phyloP scores from a whole-genome alignment of 2,329 filamentous ascomycete genomes.

The Onygena corvina region DNA sequence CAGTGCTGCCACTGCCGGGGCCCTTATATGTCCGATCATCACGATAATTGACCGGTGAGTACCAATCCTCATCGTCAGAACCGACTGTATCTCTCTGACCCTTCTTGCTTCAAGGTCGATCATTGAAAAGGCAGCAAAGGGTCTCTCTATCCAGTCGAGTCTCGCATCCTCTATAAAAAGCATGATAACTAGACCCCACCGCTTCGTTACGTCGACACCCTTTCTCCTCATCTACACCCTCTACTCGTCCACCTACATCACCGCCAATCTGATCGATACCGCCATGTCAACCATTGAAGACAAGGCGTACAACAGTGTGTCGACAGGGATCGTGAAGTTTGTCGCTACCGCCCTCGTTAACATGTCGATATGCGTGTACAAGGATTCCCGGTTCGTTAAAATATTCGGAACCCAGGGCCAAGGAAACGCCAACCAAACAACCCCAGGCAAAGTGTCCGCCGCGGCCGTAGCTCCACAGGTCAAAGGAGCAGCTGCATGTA shows the following conservation, averaged over 20 bases:
- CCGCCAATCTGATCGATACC: constrained; percentile 80
- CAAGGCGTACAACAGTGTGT: constrained; percentile 48
- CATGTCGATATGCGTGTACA: constrained; percentile 75
- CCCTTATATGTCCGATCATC: constrained; percentile 69
- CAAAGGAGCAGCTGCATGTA: not conserved
- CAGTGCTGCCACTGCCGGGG: constrained; percentile 59
- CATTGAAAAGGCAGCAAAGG: constrained; percentile 39
- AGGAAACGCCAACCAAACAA: constrained; percentile 3
- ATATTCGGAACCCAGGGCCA: constrained; percentile 56
- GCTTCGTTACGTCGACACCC: constrained; percentile 38
- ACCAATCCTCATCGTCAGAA: not conserved
- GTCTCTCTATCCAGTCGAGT: constrained; percentile 32
- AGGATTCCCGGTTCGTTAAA: constrained; percentile 72
- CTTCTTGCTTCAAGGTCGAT: constrained; percentile 29
- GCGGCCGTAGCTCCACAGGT: constrained; percentile 1
- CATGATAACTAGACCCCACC: constrained; percentile 31
- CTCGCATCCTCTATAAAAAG: constrained; percentile 30
- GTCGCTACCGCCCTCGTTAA: constrained; percentile 68
- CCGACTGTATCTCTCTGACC: not conserved
- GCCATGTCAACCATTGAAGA: constrained; percentile 51
- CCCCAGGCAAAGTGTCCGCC: constrained; percentile 9
- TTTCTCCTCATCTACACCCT: constrained; percentile 45
- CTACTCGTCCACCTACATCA: constrained; percentile 81
- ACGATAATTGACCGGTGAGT: constrained; percentile 73
- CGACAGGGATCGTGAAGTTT: constrained; percentile 69